Evolutionary conservation across 1,284 basidiomycete genomes (phyloP), one percentile per base, ranked within the genome.

Genomic region (Ganoderma meredithae): DNA sequence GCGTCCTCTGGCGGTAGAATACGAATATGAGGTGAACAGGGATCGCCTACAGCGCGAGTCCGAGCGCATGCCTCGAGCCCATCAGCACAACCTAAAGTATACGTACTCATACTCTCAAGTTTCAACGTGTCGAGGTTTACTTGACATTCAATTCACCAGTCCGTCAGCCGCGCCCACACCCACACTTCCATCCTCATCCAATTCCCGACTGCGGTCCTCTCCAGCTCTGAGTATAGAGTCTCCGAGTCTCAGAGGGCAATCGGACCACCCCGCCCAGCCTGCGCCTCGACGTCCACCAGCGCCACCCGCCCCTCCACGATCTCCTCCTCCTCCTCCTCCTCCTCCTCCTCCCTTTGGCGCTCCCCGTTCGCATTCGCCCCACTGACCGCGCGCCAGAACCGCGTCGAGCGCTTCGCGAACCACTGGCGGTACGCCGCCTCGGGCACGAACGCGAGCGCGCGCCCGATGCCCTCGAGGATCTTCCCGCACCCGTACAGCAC

Each of bases 381-480:
- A 36, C 67, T 33, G 27, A 63, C 5, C 49, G 52, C 64, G 13
- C 31, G 15, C 41, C 41, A 52, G 61, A 62, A 27, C 25, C 2
- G n/a, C 49, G 59, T 61, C 58, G 41, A 64, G 52, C 56, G 40
- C 61, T 25, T 39, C 44, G 27, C 40, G 36, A 63, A 52, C 25
- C 61, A 63, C 36, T 7, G 39, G 52, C 56, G 36, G 56, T 65
- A 71, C 39, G 66, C 52, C 40, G 22, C 7, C 68, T 72, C 68
- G 7, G 71, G 71, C 12, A 44, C 71, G 39, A 60, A n/a, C 40
- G 63, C 60, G 15, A 72, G 40, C 63, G 13, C 62, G 6, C 65
- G 65, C 56, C 71, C 71, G 43, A 63, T 49, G 1, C 60, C 69
- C 66, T 72, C 71, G n/a, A 72, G 56, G 56, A 70, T 10, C 65